These are phyloP conservation scores for Gamarada debralockiae DNA, from an alignment of 495 filamentous ascomycete genomes.

Conservation along the genomic window DNA sequence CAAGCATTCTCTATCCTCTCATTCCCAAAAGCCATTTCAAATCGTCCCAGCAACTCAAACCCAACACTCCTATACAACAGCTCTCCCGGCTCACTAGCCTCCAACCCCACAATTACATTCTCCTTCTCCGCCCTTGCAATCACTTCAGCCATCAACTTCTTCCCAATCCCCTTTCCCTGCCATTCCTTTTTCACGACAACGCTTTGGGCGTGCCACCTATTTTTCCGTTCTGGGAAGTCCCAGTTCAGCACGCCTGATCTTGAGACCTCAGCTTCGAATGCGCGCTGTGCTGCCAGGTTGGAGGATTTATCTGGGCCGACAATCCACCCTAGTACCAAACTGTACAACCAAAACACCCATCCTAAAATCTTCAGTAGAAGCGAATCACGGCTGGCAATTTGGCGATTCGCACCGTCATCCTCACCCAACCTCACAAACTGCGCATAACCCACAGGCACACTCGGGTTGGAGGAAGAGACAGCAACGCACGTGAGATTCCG, in stretches of 20 bases:
- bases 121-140: constrained; percentile 17
- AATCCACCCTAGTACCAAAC: background rate
- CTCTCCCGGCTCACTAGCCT: constrained; percentile 13
- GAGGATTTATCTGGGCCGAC: constrained; percentile 6
- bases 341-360: constrained; percentile 1
- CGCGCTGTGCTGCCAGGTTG: too few species aligned
- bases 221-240: constrained; percentile 6
- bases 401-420: constrained; percentile 12
- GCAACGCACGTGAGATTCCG: constrained; percentile 13
- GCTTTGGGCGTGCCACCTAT: constrained; percentile 21
- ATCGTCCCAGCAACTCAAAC: background rate
- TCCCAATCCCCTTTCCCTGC: constrained; percentile 20
- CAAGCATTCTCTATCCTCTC: background rate
- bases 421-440: constrained; percentile 18
- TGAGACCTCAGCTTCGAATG: background rate
- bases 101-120: constrained; percentile 16
- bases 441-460: constrained; percentile 8
- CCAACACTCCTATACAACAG: background rate
- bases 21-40: background rate
- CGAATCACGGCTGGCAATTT: background rate
- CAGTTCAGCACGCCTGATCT: constrained; percentile 9
- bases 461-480: background rate
- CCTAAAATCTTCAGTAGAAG: background rate
- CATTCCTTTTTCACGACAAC: constrained; percentile 14
- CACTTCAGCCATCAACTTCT: constrained; percentile 19